Percentiles rank a stretch among this genome's conserved stretches.
phyloP scores from a whole-genome alignment of 345 rosid genomes.

The Hibiscus syriacus region DNA sequence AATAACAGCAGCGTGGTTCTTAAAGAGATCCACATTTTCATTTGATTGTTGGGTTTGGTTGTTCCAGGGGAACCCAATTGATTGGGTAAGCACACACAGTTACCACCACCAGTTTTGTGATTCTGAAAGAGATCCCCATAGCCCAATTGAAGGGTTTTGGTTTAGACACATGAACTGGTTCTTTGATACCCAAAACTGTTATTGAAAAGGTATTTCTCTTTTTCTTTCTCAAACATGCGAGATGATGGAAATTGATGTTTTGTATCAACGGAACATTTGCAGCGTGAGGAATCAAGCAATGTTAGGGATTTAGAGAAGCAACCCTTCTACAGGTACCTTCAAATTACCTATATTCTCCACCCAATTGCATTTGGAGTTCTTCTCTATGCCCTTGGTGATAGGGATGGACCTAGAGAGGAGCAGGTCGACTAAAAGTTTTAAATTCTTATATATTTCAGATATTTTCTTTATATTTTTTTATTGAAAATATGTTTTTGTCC shows the following conservation, averaged over 20 bases:
- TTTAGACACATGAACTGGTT: slow-evolving; percentile 83
- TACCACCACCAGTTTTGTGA: slow-evolving; percentile 82
- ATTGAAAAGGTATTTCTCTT: slow-evolving; percentile 42
- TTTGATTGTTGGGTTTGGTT: slow-evolving; percentile 45
- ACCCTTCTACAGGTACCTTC: slow-evolving; percentile 60
- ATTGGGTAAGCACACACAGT: slow-evolving; percentile 95
- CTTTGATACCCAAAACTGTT: slow-evolving; percentile 51
- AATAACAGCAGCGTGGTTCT: slow-evolving; percentile 26
- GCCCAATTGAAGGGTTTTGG: slow-evolving; percentile 92
- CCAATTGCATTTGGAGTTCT: slow-evolving; percentile 51
- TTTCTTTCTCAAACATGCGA: background rate
- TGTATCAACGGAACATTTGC: slow-evolving; percentile 13
- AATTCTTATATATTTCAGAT: too few relatives aligned
- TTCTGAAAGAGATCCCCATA: slow-evolving; percentile 88
- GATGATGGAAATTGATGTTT: background rate
- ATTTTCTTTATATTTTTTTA: too few relatives aligned
- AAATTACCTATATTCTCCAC: slow-evolving; percentile 48
- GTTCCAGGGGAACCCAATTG: slow-evolving; percentile 61
- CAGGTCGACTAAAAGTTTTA: too few relatives aligned
- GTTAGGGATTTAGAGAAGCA: slow-evolving; percentile 83
- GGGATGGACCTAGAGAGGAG: too few relatives aligned
- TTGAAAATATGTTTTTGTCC: too few relatives aligned
- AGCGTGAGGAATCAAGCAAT: slow-evolving; percentile 43
- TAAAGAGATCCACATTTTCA: slow-evolving; percentile 48
- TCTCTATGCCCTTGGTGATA: slow-evolving; percentile 59